Conservation (phyloP, 164 flowering plant genomes). For the Stephania yunnanensis region DNA sequence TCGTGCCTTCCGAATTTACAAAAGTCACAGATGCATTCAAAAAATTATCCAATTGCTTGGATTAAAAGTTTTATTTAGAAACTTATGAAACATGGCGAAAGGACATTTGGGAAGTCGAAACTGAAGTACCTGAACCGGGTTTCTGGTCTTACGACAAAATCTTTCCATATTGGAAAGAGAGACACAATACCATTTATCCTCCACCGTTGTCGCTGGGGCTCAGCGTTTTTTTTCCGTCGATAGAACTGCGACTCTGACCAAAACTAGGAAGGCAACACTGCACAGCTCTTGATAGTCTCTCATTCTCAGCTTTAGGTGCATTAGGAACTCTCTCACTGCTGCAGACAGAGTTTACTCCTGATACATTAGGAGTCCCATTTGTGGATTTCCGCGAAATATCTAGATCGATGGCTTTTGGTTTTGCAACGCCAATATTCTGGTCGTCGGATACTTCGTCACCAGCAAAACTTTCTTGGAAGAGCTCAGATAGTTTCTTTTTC, state of each 20-base stretch:
- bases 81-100: conserved; percentile 3
- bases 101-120: conserved; percentile 1
- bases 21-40: background rate
- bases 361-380: conserved; percentile 31
- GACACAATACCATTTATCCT: background rate
- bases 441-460: conserved; percentile 19
- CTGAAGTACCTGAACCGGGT: background rate
- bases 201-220: conserved; percentile 25
- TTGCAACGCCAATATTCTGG: conserved; percentile 16
- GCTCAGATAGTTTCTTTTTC: conserved; percentile 62
- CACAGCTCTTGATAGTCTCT: conserved; percentile 27
- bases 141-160: background rate
- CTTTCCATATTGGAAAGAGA: background rate
- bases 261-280: conserved; percentile 73
- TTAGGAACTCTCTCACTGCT: conserved; percentile 48
- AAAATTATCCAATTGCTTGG: background rate
- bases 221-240: conserved; percentile 46
- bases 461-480: conserved; percentile 47
- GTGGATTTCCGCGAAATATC: conserved; percentile 28
- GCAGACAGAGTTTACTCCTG: conserved; percentile 34
- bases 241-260: conserved; percentile 38
- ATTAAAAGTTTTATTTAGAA: background rate
- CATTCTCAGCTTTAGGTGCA: conserved; percentile 26
- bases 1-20: background rate
- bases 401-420: conserved; percentile 12